These are phyloP conservation scores for Pyricularia pennisetigena DNA, from an alignment of 2,329 filamentous ascomycete genomes.

Conservation along the genomic window DNA sequence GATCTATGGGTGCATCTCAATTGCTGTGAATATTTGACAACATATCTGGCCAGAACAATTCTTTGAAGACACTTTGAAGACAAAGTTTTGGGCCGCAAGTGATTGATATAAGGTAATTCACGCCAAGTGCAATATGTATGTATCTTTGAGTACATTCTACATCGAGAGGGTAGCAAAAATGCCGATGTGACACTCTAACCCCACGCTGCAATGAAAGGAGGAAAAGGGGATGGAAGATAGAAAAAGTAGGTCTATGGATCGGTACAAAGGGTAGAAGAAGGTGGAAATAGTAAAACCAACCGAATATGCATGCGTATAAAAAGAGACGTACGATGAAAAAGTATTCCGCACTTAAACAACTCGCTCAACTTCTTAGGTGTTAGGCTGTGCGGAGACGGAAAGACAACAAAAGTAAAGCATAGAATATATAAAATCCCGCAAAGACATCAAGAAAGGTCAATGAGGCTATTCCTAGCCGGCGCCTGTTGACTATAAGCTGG, in stretches of 20 bases:
- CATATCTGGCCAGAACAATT: not conserved
- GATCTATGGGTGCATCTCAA: not conserved
- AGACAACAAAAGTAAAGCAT: not conserved
- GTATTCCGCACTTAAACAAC: not conserved
- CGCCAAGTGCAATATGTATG: not conserved
- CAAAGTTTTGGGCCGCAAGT: not conserved
- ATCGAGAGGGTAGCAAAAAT: not conserved
- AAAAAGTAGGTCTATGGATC: not conserved
- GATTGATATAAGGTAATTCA: not conserved
- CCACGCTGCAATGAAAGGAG: not conserved
- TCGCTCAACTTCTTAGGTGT: not conserved
- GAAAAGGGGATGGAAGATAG: not conserved
- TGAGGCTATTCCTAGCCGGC: not conserved
- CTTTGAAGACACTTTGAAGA: too few relatives aligned
- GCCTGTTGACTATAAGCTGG: not conserved
- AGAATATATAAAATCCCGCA: not conserved
- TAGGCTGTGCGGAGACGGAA: not conserved
- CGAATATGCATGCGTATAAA: not conserved
- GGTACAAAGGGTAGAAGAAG: not conserved
- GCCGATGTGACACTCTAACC: not conserved
- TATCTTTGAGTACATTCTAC: not conserved
- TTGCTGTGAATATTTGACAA: not conserved
- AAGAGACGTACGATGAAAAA: not conserved
- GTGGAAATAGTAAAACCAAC: not conserved
- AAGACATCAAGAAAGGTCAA: not conserved